Evolutionary conservation across 768 basidiomycete species (phyloP), one percentile per base, ranked within the genome.

Genomic region (Lactifluus echinatus): DNA sequence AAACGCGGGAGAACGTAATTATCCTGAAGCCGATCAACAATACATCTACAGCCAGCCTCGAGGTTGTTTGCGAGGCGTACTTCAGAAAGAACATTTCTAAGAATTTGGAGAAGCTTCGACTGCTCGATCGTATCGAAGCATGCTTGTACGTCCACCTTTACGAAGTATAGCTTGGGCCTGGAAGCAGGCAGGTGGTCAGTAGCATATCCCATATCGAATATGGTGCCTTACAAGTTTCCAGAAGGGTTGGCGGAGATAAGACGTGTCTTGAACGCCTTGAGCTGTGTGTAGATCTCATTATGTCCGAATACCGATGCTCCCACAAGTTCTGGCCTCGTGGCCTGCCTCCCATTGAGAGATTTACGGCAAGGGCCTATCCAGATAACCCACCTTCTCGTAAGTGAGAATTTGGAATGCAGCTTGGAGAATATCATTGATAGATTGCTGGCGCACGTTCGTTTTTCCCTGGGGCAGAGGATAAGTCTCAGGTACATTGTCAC

Each of bases 81-180:
- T 73, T 90, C 83, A 0, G 84, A 82, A 47, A 99, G 74, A 3
- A 97, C 66, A 2, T 81, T 72, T 10, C 79, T 76, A 26, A 98
- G 70, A 36, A 99, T 89, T 37, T 80, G 75, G 31, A 98, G 70
- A 43, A 99, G 71, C 65, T 86, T 93, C 8, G 80, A 76, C 69
- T 98, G 96, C 33, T 92, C 84, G 56, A 98, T 98, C 0, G 89
- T 92, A 71, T 99, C 96, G 74, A 97, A 99, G 64, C 93, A 96
- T 7, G 95, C 86, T 59, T 87, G 87, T 17, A 98, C 93, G 67
- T 99, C 96, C 24, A 96, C 82, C 70, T 99, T 99, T 50, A 93
- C 94, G 65, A 99, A 95, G 70, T 93, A 98, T 6, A 98, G 70
- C 61, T 83, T 83, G 0, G 94, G 92, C 36, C 94, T 95, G 50